Conservation (phyloP, 202 grass and related monocot species). For the Brachypodium distachyon region DNA sequence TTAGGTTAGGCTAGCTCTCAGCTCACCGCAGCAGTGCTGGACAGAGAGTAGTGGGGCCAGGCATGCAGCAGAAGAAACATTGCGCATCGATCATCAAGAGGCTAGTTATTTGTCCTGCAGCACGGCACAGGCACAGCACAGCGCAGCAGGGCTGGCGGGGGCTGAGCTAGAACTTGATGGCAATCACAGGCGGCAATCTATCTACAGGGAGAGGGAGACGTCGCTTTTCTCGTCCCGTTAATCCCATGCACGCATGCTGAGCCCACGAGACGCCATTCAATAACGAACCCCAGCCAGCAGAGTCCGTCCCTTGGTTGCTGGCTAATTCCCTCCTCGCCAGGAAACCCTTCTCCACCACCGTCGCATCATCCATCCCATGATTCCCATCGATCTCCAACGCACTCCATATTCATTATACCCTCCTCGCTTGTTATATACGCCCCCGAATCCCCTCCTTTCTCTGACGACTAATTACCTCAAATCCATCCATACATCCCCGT, state of each 20-base stretch:
- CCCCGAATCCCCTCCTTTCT: too few relatives aligned
- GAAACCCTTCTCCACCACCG: slow-evolving; percentile 74
- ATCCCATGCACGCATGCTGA: slow-evolving; percentile 63
- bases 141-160: neutral
- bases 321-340: slow-evolving; percentile 46
- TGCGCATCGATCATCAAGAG: neutral
- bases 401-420: neutral
- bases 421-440: too few relatives aligned
- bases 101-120: neutral
- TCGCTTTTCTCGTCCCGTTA: slow-evolving; percentile 72
- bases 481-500: neutral
- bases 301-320: neutral
- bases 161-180: slow-evolving; percentile 47
- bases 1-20: neutral
- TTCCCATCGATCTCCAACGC: neutral
- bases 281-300: slow-evolving; percentile 10
- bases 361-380: slow-evolving; percentile 15
- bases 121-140: too few relatives aligned
- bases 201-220: slow-evolving; percentile 24
- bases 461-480: neutral
- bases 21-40: neutral
- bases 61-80: neutral
- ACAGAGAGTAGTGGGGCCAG: neutral
- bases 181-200: slow-evolving; percentile 90
- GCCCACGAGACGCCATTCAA: slow-evolving; percentile 53